A percentile compares a stretch with the other conserved stretches of the same genome.
Evolutionary conservation across 441 rosid species (phyloP).

Genomic region (Gossypium schwendimanii): DNA sequence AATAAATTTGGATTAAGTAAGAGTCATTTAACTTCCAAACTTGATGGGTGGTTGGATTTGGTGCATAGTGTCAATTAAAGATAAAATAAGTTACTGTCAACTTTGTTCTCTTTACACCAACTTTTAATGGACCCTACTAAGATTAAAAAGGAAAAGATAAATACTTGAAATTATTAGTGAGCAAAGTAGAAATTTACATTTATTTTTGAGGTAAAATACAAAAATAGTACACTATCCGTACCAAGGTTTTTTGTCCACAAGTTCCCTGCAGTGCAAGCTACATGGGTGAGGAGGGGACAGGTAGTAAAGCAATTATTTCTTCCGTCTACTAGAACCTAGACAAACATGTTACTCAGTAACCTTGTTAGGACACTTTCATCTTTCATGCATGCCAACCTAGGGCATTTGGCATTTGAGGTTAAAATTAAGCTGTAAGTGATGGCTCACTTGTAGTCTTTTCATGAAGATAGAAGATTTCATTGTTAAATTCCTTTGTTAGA

Average conservation of each 20-base stretch:
- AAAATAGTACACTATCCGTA: background rate
- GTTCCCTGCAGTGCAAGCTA: background rate
- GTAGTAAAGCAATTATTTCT: background rate
- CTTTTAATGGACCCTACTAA: background rate
- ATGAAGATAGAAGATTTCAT: background rate
- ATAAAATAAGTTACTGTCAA: background rate
- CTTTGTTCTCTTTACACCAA: background rate
- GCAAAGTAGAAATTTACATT: background rate
- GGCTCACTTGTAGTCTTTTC: background rate
- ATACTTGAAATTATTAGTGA: background rate
- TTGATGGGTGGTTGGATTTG: background rate
- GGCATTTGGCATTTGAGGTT: background rate
- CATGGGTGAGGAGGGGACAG: background rate
- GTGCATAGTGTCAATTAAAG: background rate
- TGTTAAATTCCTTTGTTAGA: background rate
- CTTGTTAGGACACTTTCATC: background rate
- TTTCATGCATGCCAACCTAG: background rate
- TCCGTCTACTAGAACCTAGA: background rate
- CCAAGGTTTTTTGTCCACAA: background rate
- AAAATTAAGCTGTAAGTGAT: background rate
- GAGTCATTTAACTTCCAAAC: background rate
- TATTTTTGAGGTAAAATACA: background rate
- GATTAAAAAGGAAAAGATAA: background rate
- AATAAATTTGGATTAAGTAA: background rate
- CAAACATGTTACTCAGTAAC: background rate